These are phyloP conservation scores for Zychaea mexicana DNA, from an alignment of 371 early-diverging fungal species.

Conservation along the genomic window DNA sequence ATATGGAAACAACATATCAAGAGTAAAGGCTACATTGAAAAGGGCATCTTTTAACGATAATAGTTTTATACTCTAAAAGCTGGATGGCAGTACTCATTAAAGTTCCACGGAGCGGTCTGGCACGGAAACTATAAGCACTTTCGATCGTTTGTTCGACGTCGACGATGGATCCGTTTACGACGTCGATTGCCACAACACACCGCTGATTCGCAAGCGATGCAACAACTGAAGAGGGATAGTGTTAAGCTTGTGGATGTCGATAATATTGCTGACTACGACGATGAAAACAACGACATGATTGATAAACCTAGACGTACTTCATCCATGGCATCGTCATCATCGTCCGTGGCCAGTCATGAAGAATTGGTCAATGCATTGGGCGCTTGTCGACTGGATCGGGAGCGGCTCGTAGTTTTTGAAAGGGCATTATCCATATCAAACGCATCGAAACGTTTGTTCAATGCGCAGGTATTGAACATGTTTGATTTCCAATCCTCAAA, in stretches of 20 bases:
- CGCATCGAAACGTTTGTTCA: constrained; percentile 13
- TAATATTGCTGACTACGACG: neutral
- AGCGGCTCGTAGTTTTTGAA: constrained; percentile 26
- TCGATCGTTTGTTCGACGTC: constrained; percentile 64
- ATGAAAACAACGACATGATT: neutral
- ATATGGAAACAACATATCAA: no score
- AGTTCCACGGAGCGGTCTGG: constrained; percentile 51
- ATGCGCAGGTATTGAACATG: neutral
- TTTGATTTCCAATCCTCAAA: neutral
- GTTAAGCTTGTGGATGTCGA: constrained; percentile 11
- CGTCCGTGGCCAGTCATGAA: constrained; percentile 1
- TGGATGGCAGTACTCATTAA: constrained; percentile 56
- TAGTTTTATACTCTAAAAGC: no score
- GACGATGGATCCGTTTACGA: constrained; percentile 64
- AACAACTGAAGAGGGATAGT: neutral
- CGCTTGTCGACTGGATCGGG: constrained; percentile 40
- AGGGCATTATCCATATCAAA: constrained; percentile 15
- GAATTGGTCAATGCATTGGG: constrained; percentile 13
- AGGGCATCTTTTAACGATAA: no score
- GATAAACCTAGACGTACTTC: neutral
- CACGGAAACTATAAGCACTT: constrained; percentile 59
- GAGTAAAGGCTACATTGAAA: no score
- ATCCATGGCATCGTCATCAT: neutral
- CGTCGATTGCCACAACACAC: constrained; percentile 18
- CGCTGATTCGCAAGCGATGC: neutral